phyloP scores from a whole-genome alignment of 1,284 basidiomycete genomes.

The Singerocomus rubriflavus region DNA sequence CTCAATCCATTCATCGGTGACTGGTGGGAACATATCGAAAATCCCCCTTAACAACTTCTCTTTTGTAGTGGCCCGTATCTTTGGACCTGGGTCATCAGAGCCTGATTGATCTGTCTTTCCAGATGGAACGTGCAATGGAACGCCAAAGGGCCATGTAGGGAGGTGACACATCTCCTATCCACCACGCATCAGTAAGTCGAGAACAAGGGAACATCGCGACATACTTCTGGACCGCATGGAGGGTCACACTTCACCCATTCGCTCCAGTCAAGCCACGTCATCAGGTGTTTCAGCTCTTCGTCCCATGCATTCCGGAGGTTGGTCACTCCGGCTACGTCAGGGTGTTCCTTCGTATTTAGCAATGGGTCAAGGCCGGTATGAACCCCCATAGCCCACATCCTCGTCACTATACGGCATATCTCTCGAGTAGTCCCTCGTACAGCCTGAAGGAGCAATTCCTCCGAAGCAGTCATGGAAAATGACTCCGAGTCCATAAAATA shows the following conservation, averaged over 20 bases:
- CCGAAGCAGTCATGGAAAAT: constrained; percentile 33
- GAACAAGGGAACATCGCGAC: constrained; percentile 1
- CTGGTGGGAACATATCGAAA: neutral
- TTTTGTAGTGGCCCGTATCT: neutral
- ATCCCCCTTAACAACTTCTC: neutral
- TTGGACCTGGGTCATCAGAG: neutral
- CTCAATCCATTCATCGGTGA: constrained; percentile 7
- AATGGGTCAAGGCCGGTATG: constrained; percentile 28
- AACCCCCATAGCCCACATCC: constrained; percentile 42
- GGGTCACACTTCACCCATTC: constrained; percentile 39
- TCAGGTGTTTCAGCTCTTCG: constrained; percentile 28
- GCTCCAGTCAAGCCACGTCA: constrained; percentile 41
- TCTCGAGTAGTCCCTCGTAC: constrained; percentile 37
- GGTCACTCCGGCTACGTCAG: constrained; percentile 1
- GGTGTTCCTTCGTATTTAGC: constrained; percentile 4
- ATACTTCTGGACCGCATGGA: constrained; percentile 32
- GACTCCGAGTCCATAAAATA: constrained; percentile 16
- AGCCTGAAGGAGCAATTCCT: constrained; percentile 34
- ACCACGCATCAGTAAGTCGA: neutral
- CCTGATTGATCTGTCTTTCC: neutral
- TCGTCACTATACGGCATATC: constrained; percentile 43
- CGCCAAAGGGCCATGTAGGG: constrained; percentile 40
- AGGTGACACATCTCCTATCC: constrained; percentile 43
- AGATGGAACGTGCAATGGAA: neutral
- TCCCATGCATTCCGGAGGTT: constrained; percentile 23